A percentile compares a stretch with the other conserved stretches of the same genome.
phyloP scores from a whole-genome alignment of 305 asterid species.

The Coffea humblotiana region DNA sequence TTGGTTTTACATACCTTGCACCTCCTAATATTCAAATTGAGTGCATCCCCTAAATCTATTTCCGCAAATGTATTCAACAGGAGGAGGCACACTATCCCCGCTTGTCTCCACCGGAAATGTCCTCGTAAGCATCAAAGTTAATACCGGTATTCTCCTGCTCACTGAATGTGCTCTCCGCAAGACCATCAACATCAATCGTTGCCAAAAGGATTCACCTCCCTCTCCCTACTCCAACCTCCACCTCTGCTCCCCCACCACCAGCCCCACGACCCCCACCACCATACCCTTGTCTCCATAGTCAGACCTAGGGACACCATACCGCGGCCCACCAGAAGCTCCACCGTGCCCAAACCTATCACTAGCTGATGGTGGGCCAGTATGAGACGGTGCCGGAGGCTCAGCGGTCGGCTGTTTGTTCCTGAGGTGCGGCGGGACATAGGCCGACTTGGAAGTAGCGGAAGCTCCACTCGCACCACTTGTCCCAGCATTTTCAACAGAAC shows the following conservation, averaged over 20 bases:
- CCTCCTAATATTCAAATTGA: constrained; percentile 77
- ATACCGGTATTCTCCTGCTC: constrained; percentile 67
- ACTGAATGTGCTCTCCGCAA: constrained; percentile 42
- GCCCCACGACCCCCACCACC: constrained; percentile 54
- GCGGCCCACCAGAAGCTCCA: constrained; percentile 50
- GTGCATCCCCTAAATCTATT: constrained; percentile 85
- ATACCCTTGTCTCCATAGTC: constrained; percentile 53
- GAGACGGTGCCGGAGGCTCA: constrained; percentile 50
- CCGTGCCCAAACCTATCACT: constrained; percentile 49
- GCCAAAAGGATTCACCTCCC: constrained; percentile 79
- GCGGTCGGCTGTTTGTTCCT: constrained; percentile 53
- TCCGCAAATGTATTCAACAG: constrained; percentile 89
- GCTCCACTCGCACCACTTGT: constrained; percentile 39
- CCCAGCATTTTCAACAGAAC: constrained; percentile 57
- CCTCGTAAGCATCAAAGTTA: constrained; percentile 95
- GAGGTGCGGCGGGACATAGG: constrained; percentile 84
- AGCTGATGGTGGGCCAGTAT: constrained; percentile 49
- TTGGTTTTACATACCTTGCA: constrained; percentile 96
- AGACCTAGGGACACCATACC: constrained; percentile 53
- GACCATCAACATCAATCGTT: constrained; percentile 44
- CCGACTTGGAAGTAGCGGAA: constrained; percentile 49
- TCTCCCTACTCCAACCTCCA: constrained; percentile 72
- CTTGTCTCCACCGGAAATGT: constrained; percentile 97
- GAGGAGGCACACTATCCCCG: constrained; percentile 82
- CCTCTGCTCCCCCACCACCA: constrained; percentile 56